Conservation (phyloP, 2,329 filamentous ascomycete genomes). For the Dactylonectria estremocensis region DNA sequence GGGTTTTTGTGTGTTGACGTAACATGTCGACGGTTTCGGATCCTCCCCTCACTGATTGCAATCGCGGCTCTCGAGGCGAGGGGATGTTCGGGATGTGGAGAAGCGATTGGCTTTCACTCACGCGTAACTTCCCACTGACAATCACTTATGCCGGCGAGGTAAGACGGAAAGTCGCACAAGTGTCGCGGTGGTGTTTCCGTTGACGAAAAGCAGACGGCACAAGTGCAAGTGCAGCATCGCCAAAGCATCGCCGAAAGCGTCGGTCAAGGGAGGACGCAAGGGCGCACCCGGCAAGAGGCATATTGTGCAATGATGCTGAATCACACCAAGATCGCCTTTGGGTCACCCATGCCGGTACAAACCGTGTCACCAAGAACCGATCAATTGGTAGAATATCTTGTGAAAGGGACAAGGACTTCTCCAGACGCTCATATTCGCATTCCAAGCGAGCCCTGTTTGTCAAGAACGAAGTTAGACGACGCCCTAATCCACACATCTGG, state of each 20-base stretch:
- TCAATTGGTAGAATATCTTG: neutral
- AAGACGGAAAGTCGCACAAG: constrained; percentile 14
- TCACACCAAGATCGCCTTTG: neutral
- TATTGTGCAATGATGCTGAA: neutral
- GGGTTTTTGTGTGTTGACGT: neutral
- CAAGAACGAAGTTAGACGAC: neutral
- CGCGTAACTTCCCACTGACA: constrained; percentile 16
- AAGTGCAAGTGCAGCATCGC: neutral
- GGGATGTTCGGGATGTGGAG: constrained; percentile 7
- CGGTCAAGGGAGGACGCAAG: constrained; percentile 10
- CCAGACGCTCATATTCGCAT: neutral
- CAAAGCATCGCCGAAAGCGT: constrained; percentile 15
- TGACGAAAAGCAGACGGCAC: neutral
- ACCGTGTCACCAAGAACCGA: neutral
- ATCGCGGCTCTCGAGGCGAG: constrained; percentile 8
- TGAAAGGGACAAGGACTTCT: neutral
- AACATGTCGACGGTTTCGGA: constrained; percentile 22
- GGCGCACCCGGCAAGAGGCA: neutral
- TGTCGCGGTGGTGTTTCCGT: neutral
- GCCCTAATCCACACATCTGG: no score
- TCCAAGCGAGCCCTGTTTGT: neutral
- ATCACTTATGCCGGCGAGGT: neutral
- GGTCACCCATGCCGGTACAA: neutral
- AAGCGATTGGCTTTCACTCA: neutral
- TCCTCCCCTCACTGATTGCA: neutral